Base-by-base conservation (phyloP, 441 rosid species). In the Pelargonium cotyledonis region DNA sequence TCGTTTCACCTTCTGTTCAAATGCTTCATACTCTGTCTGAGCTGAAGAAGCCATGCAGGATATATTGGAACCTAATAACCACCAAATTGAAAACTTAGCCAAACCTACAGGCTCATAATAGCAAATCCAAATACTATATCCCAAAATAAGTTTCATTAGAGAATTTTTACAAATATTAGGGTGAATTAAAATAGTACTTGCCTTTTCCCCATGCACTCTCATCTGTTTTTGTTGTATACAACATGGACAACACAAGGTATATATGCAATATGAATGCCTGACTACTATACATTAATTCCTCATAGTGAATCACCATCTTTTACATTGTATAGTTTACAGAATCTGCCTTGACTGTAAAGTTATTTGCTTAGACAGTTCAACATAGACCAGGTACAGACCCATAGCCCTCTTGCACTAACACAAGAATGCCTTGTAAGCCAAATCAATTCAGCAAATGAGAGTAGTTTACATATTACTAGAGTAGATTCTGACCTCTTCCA, bases 1-100 rank as follows among this genome's bases (percentile, higher is more conserved):
- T 49, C 92, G 85, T 18, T 72, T 79, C 19, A 88, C 87, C 83
- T 86, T 89, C 79, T 82, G 80, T 21, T 66, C 70, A 77, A 90
- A 90, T 41, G 72, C 82, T 29, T 75, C 87, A 79, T 84, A 89
- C 68, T 78, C 89, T 3, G 29, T 69, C 63, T 76, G 72, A 11
- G 67, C 73, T 26, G 70, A 16, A 70, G 84, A 72, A n/a, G 65
- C 89, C 97, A 89, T 89, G 63, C 29, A 57, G 62, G 29, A 18
- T 58, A 51, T 58, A 19, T 57, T 21, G 62, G 11, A 58, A 6
- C 63, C 63, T 58, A 58, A 58, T 8, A 18, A 10, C 62, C 4
- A 2, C 62, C 26, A 57, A 57, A 57, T 18, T 57, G 62, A 57
- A 57, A 23, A 19, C 62, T 57, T 2, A 57, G 62, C 6, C 57